Evolutionary conservation across 768 basidiomycete species (phyloP).

Genomic region (Kwoniella pini): DNA sequence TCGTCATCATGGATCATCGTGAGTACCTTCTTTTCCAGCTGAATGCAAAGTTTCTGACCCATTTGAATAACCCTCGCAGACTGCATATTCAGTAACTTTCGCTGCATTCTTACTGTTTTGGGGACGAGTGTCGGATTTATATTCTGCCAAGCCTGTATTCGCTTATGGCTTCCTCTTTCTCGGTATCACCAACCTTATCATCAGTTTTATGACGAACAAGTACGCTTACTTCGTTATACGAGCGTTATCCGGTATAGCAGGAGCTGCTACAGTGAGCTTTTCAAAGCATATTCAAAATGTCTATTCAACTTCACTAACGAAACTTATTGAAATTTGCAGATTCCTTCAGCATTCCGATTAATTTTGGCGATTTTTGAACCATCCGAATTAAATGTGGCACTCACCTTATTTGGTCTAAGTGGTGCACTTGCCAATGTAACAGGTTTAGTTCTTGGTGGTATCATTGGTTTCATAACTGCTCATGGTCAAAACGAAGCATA

Average conservation of each 20-base stretch:
- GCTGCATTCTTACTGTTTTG: conserved; percentile 43
- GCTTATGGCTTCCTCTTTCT: conserved; percentile 39
- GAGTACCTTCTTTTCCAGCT: conserved; percentile 4
- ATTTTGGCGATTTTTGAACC: conserved; percentile 40
- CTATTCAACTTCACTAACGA: not conserved
- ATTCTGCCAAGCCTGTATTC: conserved; percentile 43
- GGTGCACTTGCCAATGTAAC: conserved; percentile 36
- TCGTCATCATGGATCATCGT: conserved; percentile 45
- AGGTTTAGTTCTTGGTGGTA: conserved; percentile 34
- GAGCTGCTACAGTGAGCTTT: conserved; percentile 17
- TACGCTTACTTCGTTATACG: conserved; percentile 36
- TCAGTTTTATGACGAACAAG: conserved; percentile 36
- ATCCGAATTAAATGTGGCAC: conserved; percentile 24
- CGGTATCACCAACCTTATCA: conserved; percentile 31
- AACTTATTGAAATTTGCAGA: not conserved
- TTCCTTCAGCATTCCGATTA: conserved; percentile 40
- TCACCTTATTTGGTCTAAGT: conserved; percentile 31
- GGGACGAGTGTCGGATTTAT: conserved; percentile 48
- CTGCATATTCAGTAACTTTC: conserved; percentile 41
- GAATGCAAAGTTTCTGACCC: not conserved
- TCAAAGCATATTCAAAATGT: no score
- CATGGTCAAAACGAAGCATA: conserved; percentile 38
- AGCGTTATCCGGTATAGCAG: conserved; percentile 36
- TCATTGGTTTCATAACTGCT: conserved; percentile 39
- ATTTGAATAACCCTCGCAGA: conserved; percentile 21